Base-by-base conservation (phyloP, 2,329 filamentous ascomycete species). In the Berkeleyomyces rouxiae region DNA sequence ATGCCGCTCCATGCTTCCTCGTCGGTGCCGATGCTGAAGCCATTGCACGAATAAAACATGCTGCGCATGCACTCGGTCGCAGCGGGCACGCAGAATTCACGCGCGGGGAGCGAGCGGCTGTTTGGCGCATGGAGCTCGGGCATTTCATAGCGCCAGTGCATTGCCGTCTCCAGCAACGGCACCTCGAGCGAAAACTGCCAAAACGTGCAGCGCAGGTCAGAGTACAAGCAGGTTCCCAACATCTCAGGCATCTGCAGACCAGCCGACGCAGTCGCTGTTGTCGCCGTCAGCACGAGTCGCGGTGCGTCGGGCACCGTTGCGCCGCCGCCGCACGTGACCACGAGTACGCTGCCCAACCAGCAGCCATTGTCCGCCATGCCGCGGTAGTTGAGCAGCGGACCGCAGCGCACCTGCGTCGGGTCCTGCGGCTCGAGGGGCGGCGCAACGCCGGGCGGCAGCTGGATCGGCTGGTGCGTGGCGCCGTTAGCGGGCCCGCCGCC, bases 11-110 rank as follows among this genome's bases (percentile, higher is more conserved):
- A 95, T 49, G 86, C 85, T 59, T 88, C 84, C 65, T 93, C 84
- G 71, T 96, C 87, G 3, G 90, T 92, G 61, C 87, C 88, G 46
- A 93, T 80, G 67, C 88, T 92, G 76, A 99, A 99, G 13, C 93
- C 95, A 72, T 99, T 99, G 76, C 93, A 96, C 63, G 89, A 96
- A 76, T 96, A 88, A 74, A 96, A 99, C 89, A 97, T 95, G 70
- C 96, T 88, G 71, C 95, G 90, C 92, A 99, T 97, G 3, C 88
- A 88, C 73, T 96, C 86, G 53, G 83, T 82, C 64, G 79, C 78
- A 10, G 88, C 89, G 10, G 93, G 92, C 3, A 97, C 83, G 78
- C 87, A 95, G 74, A 99, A 99, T 59, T 67, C 82, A 75, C 79
- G 95, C 76, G 72, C 74, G 64, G 75, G 76, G 5, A 78, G 77